Conservation (phyloP, 768 basidiomycete species). For the Tulasnella sp. region DNA sequence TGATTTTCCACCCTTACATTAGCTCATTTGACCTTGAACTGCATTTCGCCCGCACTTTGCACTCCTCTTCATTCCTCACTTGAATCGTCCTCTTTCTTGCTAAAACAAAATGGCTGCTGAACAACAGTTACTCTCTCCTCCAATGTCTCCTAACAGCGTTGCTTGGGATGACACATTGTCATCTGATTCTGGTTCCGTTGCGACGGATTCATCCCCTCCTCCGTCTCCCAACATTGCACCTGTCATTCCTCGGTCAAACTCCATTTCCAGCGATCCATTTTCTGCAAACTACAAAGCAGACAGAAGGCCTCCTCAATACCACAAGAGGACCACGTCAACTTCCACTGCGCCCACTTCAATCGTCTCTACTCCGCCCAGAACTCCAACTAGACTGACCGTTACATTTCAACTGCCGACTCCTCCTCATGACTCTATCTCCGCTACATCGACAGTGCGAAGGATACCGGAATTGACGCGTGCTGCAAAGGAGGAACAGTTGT, state of each 20-base stretch:
- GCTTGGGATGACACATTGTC: not conserved
- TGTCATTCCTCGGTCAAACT: no score
- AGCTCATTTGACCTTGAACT: no score
- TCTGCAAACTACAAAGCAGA: slow-evolving; percentile 10
- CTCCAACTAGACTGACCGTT: not conserved
- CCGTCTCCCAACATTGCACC: not conserved
- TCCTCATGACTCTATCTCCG: not conserved
- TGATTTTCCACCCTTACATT: no score
- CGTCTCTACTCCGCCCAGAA: not conserved
- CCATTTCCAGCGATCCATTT: slow-evolving; percentile 15
- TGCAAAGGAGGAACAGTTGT: slow-evolving; percentile 29
- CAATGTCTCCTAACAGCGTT: no score
- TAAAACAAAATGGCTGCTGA: no score
- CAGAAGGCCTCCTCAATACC: slow-evolving; percentile 5
- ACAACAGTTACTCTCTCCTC: no score
- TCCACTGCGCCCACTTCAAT: not conserved
- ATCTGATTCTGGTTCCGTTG: not conserved
- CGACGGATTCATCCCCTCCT: not conserved
- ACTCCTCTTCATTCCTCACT: no score
- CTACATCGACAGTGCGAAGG: not conserved
- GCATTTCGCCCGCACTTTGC: no score
- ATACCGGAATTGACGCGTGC: not conserved
- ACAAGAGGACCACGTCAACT: not conserved
- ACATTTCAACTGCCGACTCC: slow-evolving; percentile 10
- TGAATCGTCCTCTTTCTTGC: no score